Evolutionary conservation across 202 grass and related monocot species (phyloP).

Genomic region (Dendrocalamus latiflorus): DNA sequence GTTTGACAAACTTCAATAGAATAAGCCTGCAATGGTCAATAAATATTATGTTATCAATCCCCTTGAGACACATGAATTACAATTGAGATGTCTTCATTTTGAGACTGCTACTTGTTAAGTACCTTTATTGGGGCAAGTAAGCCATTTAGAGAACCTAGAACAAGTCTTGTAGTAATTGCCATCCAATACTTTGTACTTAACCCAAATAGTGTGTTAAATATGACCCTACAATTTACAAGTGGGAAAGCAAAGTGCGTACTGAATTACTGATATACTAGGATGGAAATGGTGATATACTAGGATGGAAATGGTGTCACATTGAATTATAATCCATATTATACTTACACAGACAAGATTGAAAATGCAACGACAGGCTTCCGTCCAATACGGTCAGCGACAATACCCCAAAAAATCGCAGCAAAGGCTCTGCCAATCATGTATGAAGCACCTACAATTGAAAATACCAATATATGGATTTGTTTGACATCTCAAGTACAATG

Average conservation of each 20-base stretch:
- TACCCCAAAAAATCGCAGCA: slow-evolving; percentile 47
- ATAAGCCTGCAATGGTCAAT: slow-evolving; percentile 45
- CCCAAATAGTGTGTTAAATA: slow-evolving; percentile 62
- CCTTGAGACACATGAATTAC: neutral
- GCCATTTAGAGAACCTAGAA: slow-evolving; percentile 69
- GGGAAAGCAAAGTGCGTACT: neutral
- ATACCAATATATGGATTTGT: neutral
- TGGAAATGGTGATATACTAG: too few relatives aligned
- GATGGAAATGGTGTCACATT: neutral
- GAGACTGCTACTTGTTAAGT: neutral
- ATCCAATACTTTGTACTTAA: slow-evolving; percentile 64
- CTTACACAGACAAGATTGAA: slow-evolving; percentile 57
- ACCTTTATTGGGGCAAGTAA: slow-evolving; percentile 62
- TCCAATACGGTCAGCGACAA: slow-evolving; percentile 47
- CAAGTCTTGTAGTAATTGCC: slow-evolving; percentile 56
- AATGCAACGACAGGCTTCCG: slow-evolving; percentile 55
- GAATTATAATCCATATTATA: neutral
- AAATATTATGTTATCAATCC: neutral
- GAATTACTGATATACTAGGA: neutral
- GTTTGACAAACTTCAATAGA: slow-evolving; percentile 56
- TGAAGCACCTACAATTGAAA: slow-evolving; percentile 54
- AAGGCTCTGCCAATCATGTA: slow-evolving; percentile 69
- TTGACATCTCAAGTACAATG: neutral
- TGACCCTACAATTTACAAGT: slow-evolving; percentile 30
- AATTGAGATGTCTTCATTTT: neutral